Evolutionary conservation across 176 grass and related monocot genomes (phyloP), one percentile per base, ranked within the genome.

Genomic region (Oryza coarctata): DNA sequence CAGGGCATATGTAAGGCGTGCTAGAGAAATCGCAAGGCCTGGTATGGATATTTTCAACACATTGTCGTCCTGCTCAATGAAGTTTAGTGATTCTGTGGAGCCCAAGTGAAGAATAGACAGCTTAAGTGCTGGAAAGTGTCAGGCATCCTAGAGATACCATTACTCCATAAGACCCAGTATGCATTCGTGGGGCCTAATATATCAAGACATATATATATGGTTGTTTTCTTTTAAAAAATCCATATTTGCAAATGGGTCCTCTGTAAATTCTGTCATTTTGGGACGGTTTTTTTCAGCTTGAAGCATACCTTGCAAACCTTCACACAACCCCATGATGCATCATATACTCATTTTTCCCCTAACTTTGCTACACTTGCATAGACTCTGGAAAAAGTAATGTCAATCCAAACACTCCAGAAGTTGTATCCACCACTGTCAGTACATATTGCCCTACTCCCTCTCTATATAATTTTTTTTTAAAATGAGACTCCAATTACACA

Each of bases 1-100:
- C 40, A 95, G 78, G 67, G 49, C 69, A 61, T 94, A 88, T 67
- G 88, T 99, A 75, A 91, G 82, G 64, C 89, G 22, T 81, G 89
- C 92, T 61, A 87, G 90, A 90, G 93, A 99, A 88, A 63, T 76
- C 20, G 31, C 70, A 57, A 89, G 82, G 76, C 64, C 77, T 61
- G 93, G 96, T 99, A 93, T 75, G 79, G 8, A 63, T 47, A 74
- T 75, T 79, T 73, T 61, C 9, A 63, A 17, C 47, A 75, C 30
- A 55, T 67, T 76, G 27, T 49, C 65, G 1, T 83, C 40, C 7
- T 83, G 36, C 45, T 77, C 43, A 15, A 40, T 50, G 35, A 68
- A 44, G 55, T 68, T 52, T 61, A 25, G 23, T 77, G 41, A 66
- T 66, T 77, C 15, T 38, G 5, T 27, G 17, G 12, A 0, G 22